Base-by-base conservation (phyloP, 805 yeast species). In the Wickerhamomyces mucosus region DNA sequence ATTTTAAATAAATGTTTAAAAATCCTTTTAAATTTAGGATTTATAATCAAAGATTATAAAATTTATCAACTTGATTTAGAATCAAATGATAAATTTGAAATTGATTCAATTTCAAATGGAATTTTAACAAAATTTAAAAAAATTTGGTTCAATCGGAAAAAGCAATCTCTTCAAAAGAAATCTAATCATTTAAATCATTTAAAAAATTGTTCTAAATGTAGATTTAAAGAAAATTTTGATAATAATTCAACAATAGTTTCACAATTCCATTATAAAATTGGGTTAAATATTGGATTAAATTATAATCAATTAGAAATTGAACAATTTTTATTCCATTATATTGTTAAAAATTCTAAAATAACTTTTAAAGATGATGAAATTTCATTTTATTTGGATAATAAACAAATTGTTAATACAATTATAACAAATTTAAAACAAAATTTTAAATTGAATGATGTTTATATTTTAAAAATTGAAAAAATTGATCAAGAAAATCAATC, bases 381-480 rank as follows among this genome's bases (percentile, higher is more conserved):
- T 10, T 14, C 15, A 6, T 23, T 23, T 16, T 14, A 23, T 18
- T 48, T 78, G 3, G 69, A 71, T 3, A 62, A 72, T 40, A 69
- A 72, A 37, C 73, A 67, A 28, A 35, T 61, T 3, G 67, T 76
- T 4, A 59, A 74, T 28, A 50, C 52, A 18, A 60, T 80, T 23
- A 62, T 69, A n/a, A 63, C 61, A 18, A 40, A 52, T 3, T 58
- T 80, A 7, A 55, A 60, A 13, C 48, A 56, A 2, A 73, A 72
- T 1, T 63, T 62, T 42, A 65, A 64, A 7, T 69, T 76, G 26
- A 65, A 60, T 14, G 54, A 78, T 11, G 48, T 73, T 6, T 84
- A 78, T 40, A 58, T 78, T 7, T 48, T 75, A 15, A 86, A 84
- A 1, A 65, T 76, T 4, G 65, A 65, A 20, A 57, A 69, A 8